Evolutionary conservation across 2,329 filamentous ascomycete genomes (phyloP).

Genomic region (Leptographium wingfieldii): DNA sequence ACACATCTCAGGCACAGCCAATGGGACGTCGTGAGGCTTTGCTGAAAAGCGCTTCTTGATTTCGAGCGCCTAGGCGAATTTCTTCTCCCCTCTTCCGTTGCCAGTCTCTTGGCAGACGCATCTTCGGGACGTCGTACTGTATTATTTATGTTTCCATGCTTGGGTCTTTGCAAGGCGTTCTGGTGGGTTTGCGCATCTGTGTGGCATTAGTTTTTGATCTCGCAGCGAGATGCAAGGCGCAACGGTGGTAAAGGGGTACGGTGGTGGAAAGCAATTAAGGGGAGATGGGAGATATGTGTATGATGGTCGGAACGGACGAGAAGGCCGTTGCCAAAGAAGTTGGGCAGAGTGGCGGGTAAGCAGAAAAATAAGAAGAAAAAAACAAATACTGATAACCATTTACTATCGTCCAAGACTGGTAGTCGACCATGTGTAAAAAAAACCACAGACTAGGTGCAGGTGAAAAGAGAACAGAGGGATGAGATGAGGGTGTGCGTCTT

Average conservation of each 20-base stretch:
- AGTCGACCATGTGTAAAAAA: neutral
- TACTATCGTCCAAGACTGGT: neutral
- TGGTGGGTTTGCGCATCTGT: constrained; percentile 4
- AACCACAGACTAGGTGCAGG: neutral
- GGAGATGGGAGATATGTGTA: neutral
- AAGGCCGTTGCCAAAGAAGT: neutral
- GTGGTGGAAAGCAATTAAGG: neutral
- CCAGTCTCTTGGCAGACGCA: neutral
- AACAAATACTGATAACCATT: neutral
- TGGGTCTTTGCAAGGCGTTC: constrained; percentile 8
- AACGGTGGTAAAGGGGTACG: neutral
- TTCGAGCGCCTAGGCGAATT: neutral
- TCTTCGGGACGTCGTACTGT: neutral
- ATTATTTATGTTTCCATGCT: constrained; percentile 1
- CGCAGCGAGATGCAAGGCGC: neutral
- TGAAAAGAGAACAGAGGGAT: neutral
- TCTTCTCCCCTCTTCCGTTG: neutral
- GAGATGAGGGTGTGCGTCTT: neutral
- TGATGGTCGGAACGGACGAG: neutral
- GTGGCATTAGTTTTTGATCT: constrained; percentile 8
- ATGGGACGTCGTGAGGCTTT: neutral
- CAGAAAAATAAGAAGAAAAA: neutral
- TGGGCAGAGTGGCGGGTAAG: neutral
- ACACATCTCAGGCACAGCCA: neutral
- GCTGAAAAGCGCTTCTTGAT: neutral